Evolutionary conservation across 768 basidiomycete species (phyloP), one percentile per base, ranked within the genome.

Genomic region (Lactarius akahatsu): DNA sequence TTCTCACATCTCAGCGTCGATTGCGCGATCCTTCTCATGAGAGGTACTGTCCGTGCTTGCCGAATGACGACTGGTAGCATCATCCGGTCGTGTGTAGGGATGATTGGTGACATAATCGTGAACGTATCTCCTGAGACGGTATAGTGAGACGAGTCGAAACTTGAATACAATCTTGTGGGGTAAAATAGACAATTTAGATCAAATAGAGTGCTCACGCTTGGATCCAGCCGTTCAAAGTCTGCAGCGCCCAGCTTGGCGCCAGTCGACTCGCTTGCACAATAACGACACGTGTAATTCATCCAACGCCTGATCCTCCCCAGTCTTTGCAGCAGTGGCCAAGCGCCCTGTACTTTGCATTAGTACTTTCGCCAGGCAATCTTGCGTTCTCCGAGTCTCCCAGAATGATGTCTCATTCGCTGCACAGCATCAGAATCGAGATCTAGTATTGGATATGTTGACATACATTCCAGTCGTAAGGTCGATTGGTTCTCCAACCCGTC

Each of bases 91-190:
- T 28, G 30, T 28, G 30, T 36, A 43, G 5, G 52, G 32, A 8
- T 13, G 59, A 47, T 30, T 32, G 11, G 54, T 40, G 64, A 65
- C 34, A 60, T 61, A 65, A 15, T 59, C 32, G 15, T 60, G 16
- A 10, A 10, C 59, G 32, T 34, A 56, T 61, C 18, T 56, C 64
- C 64, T 65, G 18, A 18, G 5, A 20, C 11, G 16, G 32, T 11
- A 18, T 32, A 54, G 32, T 41, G 38, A 40, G 38, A 16, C 38
- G 38, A 40, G 38, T 15, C 38, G 38, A 40, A 40, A 40, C 26
- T 28, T 28, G 26, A 28, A 28, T 40, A 40, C 38, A 40, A 40
- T 16, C 13, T 11, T 40, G 38, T 16, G 15, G 15, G 38, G 38
- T 16, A 40, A 40, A 40, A 15, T 40, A 40, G 38, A 40, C 38